Base-by-base conservation (phyloP, 1,284 basidiomycete genomes). In the Cryptococcus maquisensis region DNA sequence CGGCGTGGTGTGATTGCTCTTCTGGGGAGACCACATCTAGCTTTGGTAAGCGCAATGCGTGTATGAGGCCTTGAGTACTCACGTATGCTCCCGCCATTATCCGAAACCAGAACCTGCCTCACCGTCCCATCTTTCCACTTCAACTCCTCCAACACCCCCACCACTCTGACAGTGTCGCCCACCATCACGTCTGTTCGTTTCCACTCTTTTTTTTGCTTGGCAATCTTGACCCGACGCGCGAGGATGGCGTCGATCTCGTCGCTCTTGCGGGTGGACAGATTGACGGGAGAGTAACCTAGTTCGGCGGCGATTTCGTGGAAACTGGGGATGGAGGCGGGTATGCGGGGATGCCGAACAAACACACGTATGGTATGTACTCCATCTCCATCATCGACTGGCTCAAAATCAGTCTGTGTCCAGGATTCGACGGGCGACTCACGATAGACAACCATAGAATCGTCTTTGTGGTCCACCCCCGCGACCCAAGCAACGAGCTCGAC, bases 401-500 rank as follows among this genome's bases (percentile, higher is more conserved):
- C 36, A 20, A 57, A 16, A 61, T 52, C 23, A 2, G 10, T 36
- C 28, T 37, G 21, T 35, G 41, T 24, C 26, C n/a, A 32, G 18
- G 10, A 52, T 16, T 12, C 20, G 28, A 18, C 10, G 15, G 13
- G 32, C 20, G 12, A 55, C 69, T 52, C 42, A 68, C 67, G n/a
- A 0, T 61, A 63, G 13, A 72, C 24, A 2, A 48, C 65, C 55
- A 72, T 54, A 1, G 44, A 46, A 0, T 60, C 43, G 38, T 73
- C 72, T 47, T 67, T 68, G 54, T 65, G 59, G 26, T 69, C 68
- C 4, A 72, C 69, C 0, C 70, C 73, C 0, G 66, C 69, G 1
- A 72, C 70, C 67, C 68, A 72, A 7, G 57, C 73, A 12, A 73
- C 71, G 1, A 74, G 40, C 60, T 73, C 65, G 26, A 74, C 68